Conservation (phyloP, 768 basidiomycete genomes). For the Glaciozyma antarctica region DNA sequence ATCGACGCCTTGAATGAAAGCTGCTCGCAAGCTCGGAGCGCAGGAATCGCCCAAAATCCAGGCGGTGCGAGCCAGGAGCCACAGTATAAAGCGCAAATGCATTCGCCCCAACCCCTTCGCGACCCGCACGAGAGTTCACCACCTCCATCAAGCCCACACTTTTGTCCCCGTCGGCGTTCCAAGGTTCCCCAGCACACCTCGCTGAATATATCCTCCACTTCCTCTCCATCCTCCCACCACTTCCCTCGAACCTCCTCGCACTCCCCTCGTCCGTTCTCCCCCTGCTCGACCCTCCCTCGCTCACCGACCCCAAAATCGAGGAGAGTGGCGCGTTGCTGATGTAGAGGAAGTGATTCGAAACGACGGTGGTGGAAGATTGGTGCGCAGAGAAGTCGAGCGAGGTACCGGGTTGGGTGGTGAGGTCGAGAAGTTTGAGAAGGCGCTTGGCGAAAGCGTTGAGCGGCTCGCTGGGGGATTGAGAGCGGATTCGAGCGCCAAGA, state of each 20-base stretch:
- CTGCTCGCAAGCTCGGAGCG: too few relatives aligned
- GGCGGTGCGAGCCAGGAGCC: too few relatives aligned
- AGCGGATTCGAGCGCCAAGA: background rate
- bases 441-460: slow-evolving; percentile 3
- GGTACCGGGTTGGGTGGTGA: background rate
- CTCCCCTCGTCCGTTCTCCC: background rate
- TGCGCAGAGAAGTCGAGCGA: slow-evolving; percentile 3
- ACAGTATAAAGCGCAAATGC: too few relatives aligned
- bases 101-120: too few relatives aligned
- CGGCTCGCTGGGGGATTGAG: too few relatives aligned
- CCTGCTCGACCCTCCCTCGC: background rate
- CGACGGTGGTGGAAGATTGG: background rate
- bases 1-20: too few relatives aligned
- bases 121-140: too few relatives aligned
- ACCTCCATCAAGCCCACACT: too few relatives aligned
- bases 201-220: background rate
- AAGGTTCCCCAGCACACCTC: background rate
- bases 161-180: background rate
- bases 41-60: too few relatives aligned
- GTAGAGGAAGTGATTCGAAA: background rate
- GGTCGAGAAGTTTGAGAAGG: background rate
- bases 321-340: background rate
- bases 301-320: background rate
- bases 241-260: background rate
- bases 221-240: background rate